Base-by-base conservation (phyloP, 805 yeast genomes). In the Geotrichum ghanense region DNA sequence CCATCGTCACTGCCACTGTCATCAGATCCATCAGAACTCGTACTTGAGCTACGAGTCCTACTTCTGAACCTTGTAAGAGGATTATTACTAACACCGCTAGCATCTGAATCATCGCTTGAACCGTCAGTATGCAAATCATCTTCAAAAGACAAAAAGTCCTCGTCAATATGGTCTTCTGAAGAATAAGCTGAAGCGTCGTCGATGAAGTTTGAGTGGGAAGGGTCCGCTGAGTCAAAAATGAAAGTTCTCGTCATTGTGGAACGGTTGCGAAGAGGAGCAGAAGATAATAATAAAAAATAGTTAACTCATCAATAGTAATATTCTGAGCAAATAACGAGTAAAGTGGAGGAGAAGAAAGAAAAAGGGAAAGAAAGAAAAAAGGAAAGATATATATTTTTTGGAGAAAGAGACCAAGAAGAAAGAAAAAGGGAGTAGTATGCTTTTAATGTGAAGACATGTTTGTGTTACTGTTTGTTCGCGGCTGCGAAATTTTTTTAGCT, bases 1-100 rank as follows among this genome's bases (percentile, higher is more conserved):
- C 73, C 0, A 95, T 83, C 1, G 84, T 96, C 54, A 78, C 76
- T 74, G 94, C 84, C 25, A 92, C 19, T n/a, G 12, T 16, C 12
- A 12, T 31, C 17, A 16, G 37, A 31, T 6, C 17, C 19, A 19
- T 31, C 19, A 19, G 5, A 9, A 25, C 14, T 6, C 7, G 19
- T 31, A 19, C 37, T 31, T 10, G 19, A 16, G 14, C 37, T 31
- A 5, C 37, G 10, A 10, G 37, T 31, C 16, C 37, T 31, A 31
- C 37, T 31, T 31, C 37, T 31, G 14, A 31, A 31, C 19, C 37
- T 16, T n/a, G 37, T 31, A 6, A 31, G 17, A 5, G 37, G 37
- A 12, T 31, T 31, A 12, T 6, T n/a, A 5, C 19, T 31, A 19
- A 7, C 16, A 31, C 31, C 31, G 14, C 12, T 31, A 31, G 37